Percentiles rank a stretch among this genome's conserved stretches.
Evolutionary conservation across 306 rosid genomes (phyloP).

Genomic region (Sicyos edulis): DNA sequence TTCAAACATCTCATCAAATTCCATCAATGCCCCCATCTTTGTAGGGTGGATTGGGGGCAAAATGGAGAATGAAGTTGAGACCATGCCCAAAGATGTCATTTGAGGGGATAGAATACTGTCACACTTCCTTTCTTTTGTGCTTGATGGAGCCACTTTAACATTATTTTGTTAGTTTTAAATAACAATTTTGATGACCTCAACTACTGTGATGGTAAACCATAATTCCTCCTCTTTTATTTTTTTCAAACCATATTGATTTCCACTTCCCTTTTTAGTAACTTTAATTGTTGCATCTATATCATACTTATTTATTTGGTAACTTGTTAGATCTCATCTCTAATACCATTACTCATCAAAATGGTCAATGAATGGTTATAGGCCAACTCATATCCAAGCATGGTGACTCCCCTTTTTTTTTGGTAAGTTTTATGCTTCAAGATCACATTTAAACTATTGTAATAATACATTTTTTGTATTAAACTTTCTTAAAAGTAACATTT

Average conservation of each 20-base stretch:
- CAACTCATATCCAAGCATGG: too few relatives aligned
- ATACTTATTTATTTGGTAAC: background rate
- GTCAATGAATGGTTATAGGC: too few relatives aligned
- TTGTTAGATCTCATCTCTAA: too few relatives aligned
- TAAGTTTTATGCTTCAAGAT: too few relatives aligned
- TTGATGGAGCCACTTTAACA: background rate
- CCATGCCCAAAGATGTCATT: background rate
- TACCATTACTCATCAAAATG: too few relatives aligned
- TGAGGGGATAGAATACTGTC: background rate
- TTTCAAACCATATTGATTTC: too few relatives aligned
- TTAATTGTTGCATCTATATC: background rate
- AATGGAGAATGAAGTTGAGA: background rate
- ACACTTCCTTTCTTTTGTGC: background rate
- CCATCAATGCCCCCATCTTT: conserved; percentile 9
- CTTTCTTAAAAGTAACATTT: too few relatives aligned
- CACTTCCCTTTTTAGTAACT: background rate
- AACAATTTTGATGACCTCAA: background rate
- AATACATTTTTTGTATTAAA: too few relatives aligned
- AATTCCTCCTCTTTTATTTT: background rate
- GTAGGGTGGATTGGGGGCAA: conserved; percentile 3
- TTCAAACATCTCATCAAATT: conserved; percentile 2
- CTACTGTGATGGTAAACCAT: background rate
- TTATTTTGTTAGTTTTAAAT: background rate
- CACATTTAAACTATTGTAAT: too few relatives aligned
- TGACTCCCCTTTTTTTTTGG: too few relatives aligned